These are phyloP conservation scores for Botrytis porri DNA, from an alignment of 2,329 filamentous ascomycete genomes.

Conservation along the genomic window DNA sequence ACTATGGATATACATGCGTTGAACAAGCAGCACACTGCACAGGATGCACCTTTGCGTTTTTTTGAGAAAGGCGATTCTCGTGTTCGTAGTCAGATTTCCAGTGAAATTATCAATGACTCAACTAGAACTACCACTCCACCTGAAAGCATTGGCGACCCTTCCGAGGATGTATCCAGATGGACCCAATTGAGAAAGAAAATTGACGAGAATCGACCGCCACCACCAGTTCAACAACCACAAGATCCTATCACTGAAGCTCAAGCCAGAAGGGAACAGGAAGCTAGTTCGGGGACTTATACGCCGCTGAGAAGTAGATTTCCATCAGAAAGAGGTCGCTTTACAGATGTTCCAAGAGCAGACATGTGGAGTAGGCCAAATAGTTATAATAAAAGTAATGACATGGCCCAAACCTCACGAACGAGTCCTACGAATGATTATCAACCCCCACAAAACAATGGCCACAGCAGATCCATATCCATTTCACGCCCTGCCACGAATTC, in stretches of 20 bases:
- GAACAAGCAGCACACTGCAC: constrained; percentile 4
- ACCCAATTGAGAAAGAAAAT: constrained; percentile 24
- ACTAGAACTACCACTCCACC: background rate
- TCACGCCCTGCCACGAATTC: background rate
- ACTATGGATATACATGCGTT: background rate
- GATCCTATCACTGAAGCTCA: constrained; percentile 27
- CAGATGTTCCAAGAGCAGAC: background rate
- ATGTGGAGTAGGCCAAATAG: constrained; percentile 15
- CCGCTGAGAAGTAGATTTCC: constrained; percentile 24
- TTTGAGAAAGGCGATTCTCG: background rate
- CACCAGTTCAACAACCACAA: background rate
- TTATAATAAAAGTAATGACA: background rate
- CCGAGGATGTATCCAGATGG: constrained; percentile 22
- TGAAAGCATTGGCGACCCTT: background rate
- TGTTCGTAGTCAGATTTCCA: background rate
- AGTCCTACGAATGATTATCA: background rate
- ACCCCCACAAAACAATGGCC: background rate
- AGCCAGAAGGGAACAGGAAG: constrained; percentile 31
- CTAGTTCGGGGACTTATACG: constrained; percentile 29
- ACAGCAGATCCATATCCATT: background rate
- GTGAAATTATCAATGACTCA: constrained; percentile 2
- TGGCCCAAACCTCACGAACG: background rate
- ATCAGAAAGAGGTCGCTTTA: background rate
- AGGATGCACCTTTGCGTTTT: background rate
- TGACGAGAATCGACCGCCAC: constrained; percentile 9